Conservation (phyloP, 257 asterid species). For the Buddleja alternifolia region DNA sequence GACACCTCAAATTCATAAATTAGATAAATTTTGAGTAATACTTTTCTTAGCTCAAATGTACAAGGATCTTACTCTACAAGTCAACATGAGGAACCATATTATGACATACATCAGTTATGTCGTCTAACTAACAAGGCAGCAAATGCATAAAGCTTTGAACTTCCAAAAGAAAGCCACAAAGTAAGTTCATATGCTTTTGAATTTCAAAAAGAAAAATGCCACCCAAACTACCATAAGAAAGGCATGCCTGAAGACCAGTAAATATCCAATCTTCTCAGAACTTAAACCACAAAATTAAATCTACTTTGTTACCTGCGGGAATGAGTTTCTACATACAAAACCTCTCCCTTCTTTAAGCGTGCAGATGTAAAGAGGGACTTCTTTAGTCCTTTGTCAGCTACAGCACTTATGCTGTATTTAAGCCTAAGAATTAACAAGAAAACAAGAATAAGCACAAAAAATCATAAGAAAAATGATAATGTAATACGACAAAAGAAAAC, state of each 20-base stretch:
- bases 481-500: neutral
- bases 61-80: neutral
- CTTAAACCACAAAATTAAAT: neutral
- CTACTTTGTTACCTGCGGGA: constrained; percentile 58
- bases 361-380: constrained; percentile 83
- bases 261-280: constrained; percentile 5
- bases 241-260: constrained; percentile 13
- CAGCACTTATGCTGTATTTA: constrained; percentile 89
- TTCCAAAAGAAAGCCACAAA: too few relatives aligned
- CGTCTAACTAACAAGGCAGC: neutral
- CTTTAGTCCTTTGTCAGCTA: constrained; percentile 94
- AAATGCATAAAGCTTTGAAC: too few relatives aligned
- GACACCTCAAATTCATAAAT: too few relatives aligned
- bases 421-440: constrained; percentile 60
- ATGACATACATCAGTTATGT: neutral
- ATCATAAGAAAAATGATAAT: constrained; percentile 7
- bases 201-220: neutral
- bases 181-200: neutral
- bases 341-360: constrained; percentile 96
- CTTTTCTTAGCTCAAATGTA: neutral
- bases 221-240: neutral
- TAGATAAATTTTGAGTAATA: too few relatives aligned
- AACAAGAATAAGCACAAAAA: constrained; percentile 10
- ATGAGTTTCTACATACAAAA: constrained; percentile 84
- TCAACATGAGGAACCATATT: constrained; percentile 3